Conservation (phyloP, 1,284 basidiomycete genomes). For the Somion occarium region DNA sequence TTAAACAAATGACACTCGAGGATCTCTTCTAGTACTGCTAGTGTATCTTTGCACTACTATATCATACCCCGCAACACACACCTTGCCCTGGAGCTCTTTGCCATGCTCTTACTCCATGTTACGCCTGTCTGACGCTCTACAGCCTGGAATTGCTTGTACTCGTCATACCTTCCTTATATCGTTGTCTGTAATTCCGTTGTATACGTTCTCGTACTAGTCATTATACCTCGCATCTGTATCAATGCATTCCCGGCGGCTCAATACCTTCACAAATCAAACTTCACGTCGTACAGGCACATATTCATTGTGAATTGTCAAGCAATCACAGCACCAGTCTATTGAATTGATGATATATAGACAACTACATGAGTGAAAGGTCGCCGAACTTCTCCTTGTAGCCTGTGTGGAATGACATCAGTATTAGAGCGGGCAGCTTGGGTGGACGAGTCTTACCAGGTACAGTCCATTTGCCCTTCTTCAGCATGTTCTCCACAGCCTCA, state of each 20-base stretch:
- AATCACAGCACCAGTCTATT: neutral
- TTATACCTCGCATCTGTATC: neutral
- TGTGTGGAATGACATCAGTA: slow-evolving; percentile 26
- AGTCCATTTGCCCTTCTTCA: slow-evolving; percentile 99
- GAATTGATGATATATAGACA: slow-evolving; percentile 5
- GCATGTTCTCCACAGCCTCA: slow-evolving; percentile 94
- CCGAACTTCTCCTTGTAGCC: slow-evolving; percentile 94
- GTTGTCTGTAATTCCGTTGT: neutral
- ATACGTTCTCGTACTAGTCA: neutral
- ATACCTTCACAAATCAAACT: neutral
- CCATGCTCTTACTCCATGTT: neutral
- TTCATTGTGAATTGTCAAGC: neutral
- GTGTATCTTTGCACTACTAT: neutral
- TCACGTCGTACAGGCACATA: neutral
- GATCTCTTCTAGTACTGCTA: slow-evolving; percentile 63
- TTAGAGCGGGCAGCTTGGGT: slow-evolving; percentile 3
- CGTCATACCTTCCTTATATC: neutral
- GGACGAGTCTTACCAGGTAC: slow-evolving; percentile 66
- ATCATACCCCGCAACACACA: neutral
- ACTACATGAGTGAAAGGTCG: slow-evolving; percentile 84
- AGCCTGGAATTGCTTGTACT: neutral
- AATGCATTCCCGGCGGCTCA: neutral
- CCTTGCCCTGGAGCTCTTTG: neutral
- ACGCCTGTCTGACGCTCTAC: neutral
- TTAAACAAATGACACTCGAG: slow-evolving; percentile 98